phyloP scores from a whole-genome alignment of 129 eudicot genomes.

The Tagetes patula region DNA sequence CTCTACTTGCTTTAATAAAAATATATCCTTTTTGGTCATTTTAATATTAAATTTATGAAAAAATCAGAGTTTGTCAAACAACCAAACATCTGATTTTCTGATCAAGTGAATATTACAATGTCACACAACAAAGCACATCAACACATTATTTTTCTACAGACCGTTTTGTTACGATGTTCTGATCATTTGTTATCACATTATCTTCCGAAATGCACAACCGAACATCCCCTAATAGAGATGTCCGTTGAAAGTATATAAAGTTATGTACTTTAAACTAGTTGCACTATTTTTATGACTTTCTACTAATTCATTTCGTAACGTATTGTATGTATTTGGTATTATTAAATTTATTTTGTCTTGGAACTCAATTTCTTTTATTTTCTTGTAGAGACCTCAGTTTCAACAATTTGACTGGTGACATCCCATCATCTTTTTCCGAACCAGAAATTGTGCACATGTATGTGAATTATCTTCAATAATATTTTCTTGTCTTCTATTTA shows the following conservation, averaged over 20 bases:
- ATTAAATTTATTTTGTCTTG: background rate
- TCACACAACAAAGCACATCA: no score
- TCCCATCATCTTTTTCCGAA: constrained; percentile 52
- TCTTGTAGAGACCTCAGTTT: constrained; percentile 70
- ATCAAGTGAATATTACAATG: no score
- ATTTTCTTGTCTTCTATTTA: background rate
- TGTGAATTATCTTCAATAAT: constrained; percentile 30
- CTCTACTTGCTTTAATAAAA: no score
- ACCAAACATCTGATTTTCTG: no score
- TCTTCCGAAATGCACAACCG: no score
- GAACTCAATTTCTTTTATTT: constrained; percentile 22
- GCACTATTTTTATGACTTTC: background rate
- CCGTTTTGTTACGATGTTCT: no score
- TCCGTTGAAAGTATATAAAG: background rate
- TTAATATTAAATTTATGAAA: no score
- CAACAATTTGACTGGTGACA: constrained; percentile 62
- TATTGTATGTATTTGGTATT: background rate
- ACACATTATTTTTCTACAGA: no score
- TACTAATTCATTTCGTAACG: background rate
- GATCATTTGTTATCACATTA: no score
- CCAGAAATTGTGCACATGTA: constrained; percentile 55
- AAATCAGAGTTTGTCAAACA: no score
- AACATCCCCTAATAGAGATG: background rate
- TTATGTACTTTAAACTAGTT: background rate
- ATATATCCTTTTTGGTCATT: no score